Base-by-base conservation (phyloP, 2,329 filamentous ascomycete genomes). In the Elsinoe ampelina region DNA sequence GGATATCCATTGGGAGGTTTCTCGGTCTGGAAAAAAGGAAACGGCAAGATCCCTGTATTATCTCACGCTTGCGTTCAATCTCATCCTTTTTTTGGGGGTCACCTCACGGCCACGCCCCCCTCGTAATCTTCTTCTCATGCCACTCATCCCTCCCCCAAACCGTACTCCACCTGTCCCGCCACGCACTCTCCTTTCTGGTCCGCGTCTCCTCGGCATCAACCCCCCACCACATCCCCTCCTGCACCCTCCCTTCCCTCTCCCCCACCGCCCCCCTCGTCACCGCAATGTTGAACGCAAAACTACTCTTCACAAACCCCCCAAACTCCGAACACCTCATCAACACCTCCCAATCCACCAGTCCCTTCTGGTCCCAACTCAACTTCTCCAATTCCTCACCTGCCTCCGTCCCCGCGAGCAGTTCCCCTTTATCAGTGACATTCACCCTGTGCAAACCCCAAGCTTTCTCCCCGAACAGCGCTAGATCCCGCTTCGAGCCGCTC, bases 321-420 rank as follows among this genome's bases (percentile, higher is more conserved):
- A 79, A 72, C 15, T 72, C 64, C 10, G 70, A 71, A 17, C 73
- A 72, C 22, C 73, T 67, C 52, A 73, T 65, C 61, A 79, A 65
- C 3, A 80, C 71, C 61, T 79, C 74, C 64, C 75, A 79, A 63
- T 80, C 77, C 5, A 79, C 71, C 17, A 79, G 65, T 2, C 71
- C 59, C 26, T 55, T 47, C 42, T 61, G 59, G 42, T 61, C 91
- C 67, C 96, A 91, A 17, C 83, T 85, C 63, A 97, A 71, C 42
- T 77, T 72, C 51, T 75, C 78, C 48, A 84, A 66, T 35, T 74
- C 68, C 66, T 74, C 68, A 67, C 73, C 62, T 63, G 71, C 65
- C 68, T 77, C 66, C 0, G 20, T 62, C 58, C 17, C 63, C 57
- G 58, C 70, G 5, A 80, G 66, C 1, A 80, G 62, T 30, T 77